Base-by-base conservation (phyloP, 106 monocot species). In the Allium cepa region DNA sequence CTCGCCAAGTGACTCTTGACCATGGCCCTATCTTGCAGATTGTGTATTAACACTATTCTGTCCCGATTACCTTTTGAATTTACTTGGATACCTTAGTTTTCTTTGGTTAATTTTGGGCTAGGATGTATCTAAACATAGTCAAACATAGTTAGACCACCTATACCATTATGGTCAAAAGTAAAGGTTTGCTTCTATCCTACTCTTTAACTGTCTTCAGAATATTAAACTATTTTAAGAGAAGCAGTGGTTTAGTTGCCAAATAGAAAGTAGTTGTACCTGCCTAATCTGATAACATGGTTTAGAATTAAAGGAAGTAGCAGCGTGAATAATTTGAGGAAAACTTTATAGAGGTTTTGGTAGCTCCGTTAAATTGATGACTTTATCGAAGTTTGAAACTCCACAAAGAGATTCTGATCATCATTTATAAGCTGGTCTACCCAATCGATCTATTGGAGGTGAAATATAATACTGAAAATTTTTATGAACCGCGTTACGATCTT, bases 361-460 rank as follows among this genome's bases (percentile, higher is more conserved):
- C 36, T 36, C 36, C 36, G 4, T 36, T 36, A 36, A 36, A 36
- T 2, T 36, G 36, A 36, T 36, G 36, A 1, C 36, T 14, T 62
- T 61, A 17, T 90, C 91, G 11, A 63, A 63, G 65, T 72, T 60
- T 13, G 91, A 81, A 4, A 95, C 85, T 6, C 95, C 95, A 56
- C 91, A 88, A 12, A 95, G 80, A 3, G 91, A 71, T 79, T 95
- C 95, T 13, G 95, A 95, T 90, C 95, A 95, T 90, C 95, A 95
- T 56, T 83, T 74, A 75, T 88, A 95, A 2, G 72, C 79, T 48
- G 95, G 91, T 17, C 90, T 57, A 46, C 91, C 88, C 9, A 95
- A 85, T 57, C 95, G 77, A 0, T 82, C 75, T 13, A 96, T 80
- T 10, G 83, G 72, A 45, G 95, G 88, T 8, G 91, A 68, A n/a